Conservation (phyloP, 805 yeast species). For the Debaryomyces maramus region DNA sequence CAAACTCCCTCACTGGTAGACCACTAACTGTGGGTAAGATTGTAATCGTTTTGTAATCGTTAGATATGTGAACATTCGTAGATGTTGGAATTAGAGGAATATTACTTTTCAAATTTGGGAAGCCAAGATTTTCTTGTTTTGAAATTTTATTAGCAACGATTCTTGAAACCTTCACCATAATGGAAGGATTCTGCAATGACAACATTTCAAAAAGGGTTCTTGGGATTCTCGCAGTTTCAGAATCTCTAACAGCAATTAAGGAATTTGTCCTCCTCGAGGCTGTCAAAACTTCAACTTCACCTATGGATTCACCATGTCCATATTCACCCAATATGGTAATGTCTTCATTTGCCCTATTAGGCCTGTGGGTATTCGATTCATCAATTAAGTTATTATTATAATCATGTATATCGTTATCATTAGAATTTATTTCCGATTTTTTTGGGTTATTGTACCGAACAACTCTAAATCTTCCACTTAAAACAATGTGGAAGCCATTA, state of each 20-base stretch:
- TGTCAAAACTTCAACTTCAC: slow-evolving; percentile 91
- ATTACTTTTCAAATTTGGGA: slow-evolving; percentile 9
- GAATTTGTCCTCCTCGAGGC: slow-evolving; percentile 69
- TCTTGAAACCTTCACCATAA: slow-evolving; percentile 86
- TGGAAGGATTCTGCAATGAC: slow-evolving; percentile 81
- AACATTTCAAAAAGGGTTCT: slow-evolving; percentile 83
- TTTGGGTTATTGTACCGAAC: slow-evolving; percentile 33
- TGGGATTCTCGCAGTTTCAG: slow-evolving; percentile 92
- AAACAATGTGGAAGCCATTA: slow-evolving; percentile 84
- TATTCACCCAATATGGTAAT: slow-evolving; percentile 62
- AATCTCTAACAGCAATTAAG: slow-evolving; percentile 84
- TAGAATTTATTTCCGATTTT: slow-evolving; percentile 11
- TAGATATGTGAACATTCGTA: slow-evolving; percentile 31
- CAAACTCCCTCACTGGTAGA: slow-evolving; percentile 86
- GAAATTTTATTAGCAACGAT: slow-evolving; percentile 67
- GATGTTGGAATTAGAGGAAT: slow-evolving; percentile 31
- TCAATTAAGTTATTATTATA: slow-evolving; percentile 19
- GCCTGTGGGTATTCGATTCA: slow-evolving; percentile 12
- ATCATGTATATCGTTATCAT: slow-evolving; percentile 9
- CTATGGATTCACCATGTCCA: slow-evolving; percentile 93
- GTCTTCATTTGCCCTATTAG: slow-evolving; percentile 17
- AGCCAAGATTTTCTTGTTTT: slow-evolving; percentile 12
- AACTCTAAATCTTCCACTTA: slow-evolving; percentile 85
- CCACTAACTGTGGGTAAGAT: slow-evolving; percentile 78
- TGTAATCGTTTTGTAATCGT: slow-evolving; percentile 78